Evolutionary conservation across 257 asterid species (phyloP).

Genomic region (Buddleja alternifolia): DNA sequence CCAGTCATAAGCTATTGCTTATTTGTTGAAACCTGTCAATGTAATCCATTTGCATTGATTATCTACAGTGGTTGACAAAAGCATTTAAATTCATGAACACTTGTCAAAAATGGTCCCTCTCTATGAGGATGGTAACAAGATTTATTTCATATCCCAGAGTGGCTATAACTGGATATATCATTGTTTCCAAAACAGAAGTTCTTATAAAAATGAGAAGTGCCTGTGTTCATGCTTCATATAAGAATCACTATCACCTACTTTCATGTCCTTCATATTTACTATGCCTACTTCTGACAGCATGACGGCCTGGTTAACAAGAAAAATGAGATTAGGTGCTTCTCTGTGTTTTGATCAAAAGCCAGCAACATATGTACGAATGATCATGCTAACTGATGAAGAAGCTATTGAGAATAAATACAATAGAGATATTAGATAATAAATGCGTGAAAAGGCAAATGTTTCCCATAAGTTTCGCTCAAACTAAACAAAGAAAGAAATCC

Average conservation of each 20-base stretch:
- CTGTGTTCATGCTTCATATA: not conserved
- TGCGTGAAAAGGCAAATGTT: not conserved
- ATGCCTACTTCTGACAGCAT: not conserved
- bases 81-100: not conserved
- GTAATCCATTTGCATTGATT: not conserved
- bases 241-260: conserved; percentile 7
- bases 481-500: not conserved
- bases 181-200: not conserved
- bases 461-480: not conserved
- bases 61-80: not conserved
- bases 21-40: no score
- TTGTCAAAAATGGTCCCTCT: not conserved
- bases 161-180: conserved; percentile 1
- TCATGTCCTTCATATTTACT: conserved; percentile 16
- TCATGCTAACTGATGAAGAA: not conserved
- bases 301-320: not conserved
- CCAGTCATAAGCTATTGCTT: not conserved
- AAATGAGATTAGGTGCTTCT: not conserved
- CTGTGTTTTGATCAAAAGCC: not conserved
- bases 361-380: no score
- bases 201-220: not conserved
- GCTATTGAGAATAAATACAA: not conserved
- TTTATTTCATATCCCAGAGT: not conserved
- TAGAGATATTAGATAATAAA: not conserved
- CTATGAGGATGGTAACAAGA: not conserved